phyloP scores from a whole-genome alignment of 2,329 filamentous ascomycete species.

The Boeremia exigua region DNA sequence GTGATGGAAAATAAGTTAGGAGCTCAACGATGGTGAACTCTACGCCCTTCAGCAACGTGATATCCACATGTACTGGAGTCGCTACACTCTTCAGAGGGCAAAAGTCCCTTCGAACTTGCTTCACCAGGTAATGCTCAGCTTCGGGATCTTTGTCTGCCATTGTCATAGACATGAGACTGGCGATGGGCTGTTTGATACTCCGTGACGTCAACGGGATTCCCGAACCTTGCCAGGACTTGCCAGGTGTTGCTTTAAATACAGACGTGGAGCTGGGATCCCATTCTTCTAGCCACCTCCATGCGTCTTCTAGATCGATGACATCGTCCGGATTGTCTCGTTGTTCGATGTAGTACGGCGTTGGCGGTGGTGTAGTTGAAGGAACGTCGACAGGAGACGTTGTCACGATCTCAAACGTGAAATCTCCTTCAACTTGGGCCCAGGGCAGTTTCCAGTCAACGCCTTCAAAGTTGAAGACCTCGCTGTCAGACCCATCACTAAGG shows the following conservation, averaged over 20 bases:
- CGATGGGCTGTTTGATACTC: conserved; percentile 18
- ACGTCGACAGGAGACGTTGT: not conserved
- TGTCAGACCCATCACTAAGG: conserved; percentile 24
- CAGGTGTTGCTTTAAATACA: conserved; percentile 3
- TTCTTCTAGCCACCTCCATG: conserved; percentile 22
- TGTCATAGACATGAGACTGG: conserved; percentile 15
- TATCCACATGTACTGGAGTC: conserved; percentile 17
- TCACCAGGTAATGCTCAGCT: not conserved
- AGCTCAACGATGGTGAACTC: conserved; percentile 28
- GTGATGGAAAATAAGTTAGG: conserved; percentile 21
- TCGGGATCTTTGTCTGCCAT: not conserved
- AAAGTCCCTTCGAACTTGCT: conserved; percentile 11
- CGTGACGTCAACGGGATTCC: not conserved
- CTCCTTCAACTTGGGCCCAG: not conserved
- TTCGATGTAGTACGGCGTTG: conserved; percentile 1
- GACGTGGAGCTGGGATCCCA: conserved; percentile 12
- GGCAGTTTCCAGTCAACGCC: conserved; percentile 20
- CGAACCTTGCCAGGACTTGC: not conserved
- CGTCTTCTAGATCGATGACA: conserved; percentile 25
- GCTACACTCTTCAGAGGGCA: conserved; percentile 25
- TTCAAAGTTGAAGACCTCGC: conserved; percentile 25
- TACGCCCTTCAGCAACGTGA: conserved; percentile 17
- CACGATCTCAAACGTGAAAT: not conserved
- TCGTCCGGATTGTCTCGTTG: conserved; percentile 20
- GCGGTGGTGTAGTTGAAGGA: not conserved